Conservation (phyloP, 1,284 basidiomycete species). For the Ganoderma resinaceum region DNA sequence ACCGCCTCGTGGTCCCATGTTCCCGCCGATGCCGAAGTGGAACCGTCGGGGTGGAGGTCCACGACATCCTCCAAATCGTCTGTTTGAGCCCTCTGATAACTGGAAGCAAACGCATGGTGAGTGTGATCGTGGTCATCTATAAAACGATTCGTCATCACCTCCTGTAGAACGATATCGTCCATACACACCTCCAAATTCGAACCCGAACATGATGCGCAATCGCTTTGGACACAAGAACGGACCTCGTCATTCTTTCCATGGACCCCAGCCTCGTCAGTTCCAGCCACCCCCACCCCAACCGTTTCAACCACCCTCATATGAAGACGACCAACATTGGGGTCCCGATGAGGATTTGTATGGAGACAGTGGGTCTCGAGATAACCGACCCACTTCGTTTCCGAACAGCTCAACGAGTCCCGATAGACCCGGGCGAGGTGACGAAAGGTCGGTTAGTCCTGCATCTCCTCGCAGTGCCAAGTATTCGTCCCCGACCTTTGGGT, state of each 20-base stretch:
- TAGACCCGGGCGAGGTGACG: conserved; percentile 12
- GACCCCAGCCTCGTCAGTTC: conserved; percentile 18
- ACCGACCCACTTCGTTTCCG: conserved; percentile 8
- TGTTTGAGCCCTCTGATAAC: conserved; percentile 73
- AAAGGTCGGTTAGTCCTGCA: conserved; percentile 29
- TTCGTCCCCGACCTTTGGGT: conserved; percentile 18
- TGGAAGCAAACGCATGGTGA: conserved; percentile 67
- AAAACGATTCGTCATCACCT: conserved; percentile 28
- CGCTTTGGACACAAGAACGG: conserved; percentile 18
- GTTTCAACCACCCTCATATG: conserved; percentile 35
- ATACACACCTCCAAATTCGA: conserved; percentile 25
- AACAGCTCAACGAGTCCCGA: conserved; percentile 19
- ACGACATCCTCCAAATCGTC: conserved; percentile 56
- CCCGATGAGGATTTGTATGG: conserved; percentile 21
- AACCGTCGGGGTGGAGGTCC: conserved; percentile 31
- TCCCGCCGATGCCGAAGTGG: conserved; percentile 24
- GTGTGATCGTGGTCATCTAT: conserved; percentile 23
- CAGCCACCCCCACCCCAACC: conserved; percentile 34
- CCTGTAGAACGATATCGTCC: conserved; percentile 35
- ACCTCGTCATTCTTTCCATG: conserved; percentile 1
- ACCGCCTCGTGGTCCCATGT: conserved; percentile 29
- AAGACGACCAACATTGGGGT: conserved; percentile 29
- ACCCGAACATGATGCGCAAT: conserved; percentile 20
- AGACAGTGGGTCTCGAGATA: conserved; percentile 21
- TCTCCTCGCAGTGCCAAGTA: conserved; percentile 21